These are phyloP conservation scores for Phoma sp. DNA, from an alignment of 2,329 filamentous ascomycete genomes.

Conservation along the genomic window DNA sequence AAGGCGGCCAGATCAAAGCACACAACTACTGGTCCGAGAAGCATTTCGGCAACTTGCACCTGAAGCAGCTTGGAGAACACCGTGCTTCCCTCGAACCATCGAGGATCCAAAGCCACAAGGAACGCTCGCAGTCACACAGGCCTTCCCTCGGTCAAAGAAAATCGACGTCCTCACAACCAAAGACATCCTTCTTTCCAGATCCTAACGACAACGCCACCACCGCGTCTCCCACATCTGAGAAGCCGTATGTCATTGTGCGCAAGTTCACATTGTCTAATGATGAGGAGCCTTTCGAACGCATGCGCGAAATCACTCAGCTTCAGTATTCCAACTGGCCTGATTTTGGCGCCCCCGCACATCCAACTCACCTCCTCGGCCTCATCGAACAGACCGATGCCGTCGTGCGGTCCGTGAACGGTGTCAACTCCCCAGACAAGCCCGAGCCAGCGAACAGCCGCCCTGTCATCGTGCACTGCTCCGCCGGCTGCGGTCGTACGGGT, in stretches of 20 bases:
- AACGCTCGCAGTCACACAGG: conserved; percentile 35
- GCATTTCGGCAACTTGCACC: conserved; percentile 77
- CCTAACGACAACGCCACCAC: conserved; percentile 30
- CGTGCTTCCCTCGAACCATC: conserved; percentile 75
- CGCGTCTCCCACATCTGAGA: conserved; percentile 57
- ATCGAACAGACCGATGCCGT: conserved; percentile 89
- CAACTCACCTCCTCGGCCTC: conserved; percentile 82
- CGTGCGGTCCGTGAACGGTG: conserved; percentile 56
- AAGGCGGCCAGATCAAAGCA: conserved; percentile 93
- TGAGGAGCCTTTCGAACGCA: conserved; percentile 78
- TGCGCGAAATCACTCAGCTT: conserved; percentile 91
- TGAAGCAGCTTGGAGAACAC: conserved; percentile 82
- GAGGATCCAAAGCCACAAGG: conserved; percentile 57
- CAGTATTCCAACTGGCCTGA: conserved; percentile 98
- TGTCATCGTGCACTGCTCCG: conserved; percentile 92
- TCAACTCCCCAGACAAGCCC: conserved; percentile 64
- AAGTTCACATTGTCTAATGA: conserved; percentile 85
- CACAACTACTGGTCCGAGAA: conserved; percentile 89
- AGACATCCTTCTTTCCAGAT: conserved; percentile 18
- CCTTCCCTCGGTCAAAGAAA: conserved; percentile 45
- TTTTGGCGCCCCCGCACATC: conserved; percentile 90
- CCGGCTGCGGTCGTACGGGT: conserved; percentile 92
- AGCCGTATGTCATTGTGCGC: conserved; percentile 80
- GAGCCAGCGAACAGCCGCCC: conserved; percentile 64
- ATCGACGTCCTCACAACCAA: conserved; percentile 41